These are phyloP conservation scores for Arthroderma sp. DNA, from an alignment of 2,329 filamentous ascomycete genomes.

Conservation along the genomic window DNA sequence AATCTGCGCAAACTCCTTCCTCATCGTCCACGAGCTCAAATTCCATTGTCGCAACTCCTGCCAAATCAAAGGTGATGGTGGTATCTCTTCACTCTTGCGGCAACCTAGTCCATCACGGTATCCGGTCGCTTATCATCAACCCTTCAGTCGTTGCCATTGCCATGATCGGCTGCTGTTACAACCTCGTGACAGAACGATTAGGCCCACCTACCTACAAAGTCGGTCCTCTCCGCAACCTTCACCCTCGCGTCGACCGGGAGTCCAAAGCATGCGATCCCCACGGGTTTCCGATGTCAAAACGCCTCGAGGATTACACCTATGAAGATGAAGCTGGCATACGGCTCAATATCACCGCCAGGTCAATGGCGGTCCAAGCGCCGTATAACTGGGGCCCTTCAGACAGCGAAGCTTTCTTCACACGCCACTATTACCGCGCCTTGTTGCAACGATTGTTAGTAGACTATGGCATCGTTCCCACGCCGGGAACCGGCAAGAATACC, in stretches of 20 bases:
- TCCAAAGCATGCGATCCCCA: slow-evolving; percentile 68
- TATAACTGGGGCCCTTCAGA: slow-evolving; percentile 77
- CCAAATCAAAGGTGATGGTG: slow-evolving; percentile 54
- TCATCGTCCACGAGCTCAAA: slow-evolving; percentile 6
- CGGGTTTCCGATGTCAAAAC: slow-evolving; percentile 83
- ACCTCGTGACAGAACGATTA: slow-evolving; percentile 79
- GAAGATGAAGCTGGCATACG: slow-evolving; percentile 50
- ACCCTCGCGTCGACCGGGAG: slow-evolving; percentile 54
- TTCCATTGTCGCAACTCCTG: not conserved
- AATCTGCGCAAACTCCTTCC: slow-evolving; percentile 15
- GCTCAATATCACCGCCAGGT: slow-evolving; percentile 88
- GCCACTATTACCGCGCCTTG: slow-evolving; percentile 84
- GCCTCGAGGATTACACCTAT: slow-evolving; percentile 45
- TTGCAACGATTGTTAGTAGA: slow-evolving; percentile 90
- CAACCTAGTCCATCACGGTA: slow-evolving; percentile 89
- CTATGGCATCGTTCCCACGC: slow-evolving; percentile 56
- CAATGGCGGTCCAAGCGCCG: slow-evolving; percentile 96
- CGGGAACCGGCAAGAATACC: slow-evolving; percentile 19
- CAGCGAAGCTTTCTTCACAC: slow-evolving; percentile 75
- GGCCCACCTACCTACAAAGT: slow-evolving; percentile 79
- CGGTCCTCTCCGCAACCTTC: slow-evolving; percentile 60
- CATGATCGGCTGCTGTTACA: slow-evolving; percentile 97
- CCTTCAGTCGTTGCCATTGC: slow-evolving; percentile 77
- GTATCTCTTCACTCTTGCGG: slow-evolving; percentile 95
- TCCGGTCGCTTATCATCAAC: slow-evolving; percentile 75